phyloP scores from a whole-genome alignment of 805 yeast species.

The Metschnikowia proteae region DNA sequence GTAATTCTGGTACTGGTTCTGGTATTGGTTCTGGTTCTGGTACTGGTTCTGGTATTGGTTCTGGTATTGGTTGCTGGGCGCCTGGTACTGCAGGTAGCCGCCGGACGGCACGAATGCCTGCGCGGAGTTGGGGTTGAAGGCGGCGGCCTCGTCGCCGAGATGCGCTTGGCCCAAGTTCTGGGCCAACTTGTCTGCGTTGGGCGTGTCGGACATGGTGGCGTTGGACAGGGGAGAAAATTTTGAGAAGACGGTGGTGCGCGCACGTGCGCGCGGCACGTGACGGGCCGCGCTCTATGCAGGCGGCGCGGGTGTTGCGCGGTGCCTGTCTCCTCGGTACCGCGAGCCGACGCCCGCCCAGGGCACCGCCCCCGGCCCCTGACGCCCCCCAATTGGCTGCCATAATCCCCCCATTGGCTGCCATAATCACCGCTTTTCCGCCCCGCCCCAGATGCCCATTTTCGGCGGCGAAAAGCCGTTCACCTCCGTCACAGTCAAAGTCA shows the following conservation, averaged over 20 bases:
- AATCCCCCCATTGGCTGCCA: too few species aligned
- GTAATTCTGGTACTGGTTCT: conserved; percentile 11
- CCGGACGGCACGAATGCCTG: conserved; percentile 48
- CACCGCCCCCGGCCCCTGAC: not conserved
- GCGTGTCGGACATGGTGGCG: conserved; percentile 9
- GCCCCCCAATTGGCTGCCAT: not conserved
- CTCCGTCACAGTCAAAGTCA: conserved; percentile 62
- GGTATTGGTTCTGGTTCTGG: conserved; percentile 14
- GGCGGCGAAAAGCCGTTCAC: conserved; percentile 67
- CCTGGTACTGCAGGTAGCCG: conserved; percentile 20
- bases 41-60: conserved; percentile 12
- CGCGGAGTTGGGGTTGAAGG: conserved; percentile 48
- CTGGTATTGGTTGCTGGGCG: conserved; percentile 8
- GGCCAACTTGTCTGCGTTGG: conserved; percentile 42
- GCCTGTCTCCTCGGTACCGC: too few species aligned
- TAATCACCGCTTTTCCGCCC: too few species aligned
- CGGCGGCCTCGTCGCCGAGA: conserved; percentile 24
- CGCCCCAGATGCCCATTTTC: conserved; percentile 25
- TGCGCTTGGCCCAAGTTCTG: conserved; percentile 43
- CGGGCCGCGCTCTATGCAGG: not conserved
- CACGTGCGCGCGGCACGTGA: not conserved
- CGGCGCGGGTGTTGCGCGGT: too few species aligned
- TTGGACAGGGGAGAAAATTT: conserved; percentile 3
- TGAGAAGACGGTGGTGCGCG: not conserved
- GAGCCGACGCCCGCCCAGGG: too few species aligned